Conservation (phyloP, 129 eudicot species). For the Artemisia tridentata region DNA sequence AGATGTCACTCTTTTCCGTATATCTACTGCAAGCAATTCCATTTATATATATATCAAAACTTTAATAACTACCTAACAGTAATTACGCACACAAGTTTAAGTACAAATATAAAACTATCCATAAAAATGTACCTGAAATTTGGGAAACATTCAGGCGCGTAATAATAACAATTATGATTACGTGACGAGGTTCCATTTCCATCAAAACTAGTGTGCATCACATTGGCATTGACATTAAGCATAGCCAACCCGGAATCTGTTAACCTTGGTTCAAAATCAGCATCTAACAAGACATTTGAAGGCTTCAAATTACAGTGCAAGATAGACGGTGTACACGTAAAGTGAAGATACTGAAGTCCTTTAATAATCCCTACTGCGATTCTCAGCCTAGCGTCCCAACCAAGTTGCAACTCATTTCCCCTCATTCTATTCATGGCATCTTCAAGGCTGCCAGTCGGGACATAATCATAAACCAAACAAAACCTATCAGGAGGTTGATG, state of each 20-base stretch:
- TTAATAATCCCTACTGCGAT: conserved; percentile 81
- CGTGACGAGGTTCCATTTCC: conserved; percentile 12
- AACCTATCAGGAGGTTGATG: conserved; percentile 40
- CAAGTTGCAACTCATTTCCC: conserved; percentile 43
- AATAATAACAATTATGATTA: conserved; percentile 22
- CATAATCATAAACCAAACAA: conserved; percentile 68
- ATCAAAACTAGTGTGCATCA: conserved; percentile 32
- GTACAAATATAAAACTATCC: too few relatives aligned
- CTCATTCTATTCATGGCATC: conserved; percentile 58
- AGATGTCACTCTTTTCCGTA: conserved; percentile 82
- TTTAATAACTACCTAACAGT: too few relatives aligned
- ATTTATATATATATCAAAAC: too few relatives aligned
- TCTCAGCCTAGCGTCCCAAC: conserved; percentile 72
- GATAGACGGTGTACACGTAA: conserved; percentile 43
- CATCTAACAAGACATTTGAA: conserved; percentile 76
- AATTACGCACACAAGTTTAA: too few relatives aligned
- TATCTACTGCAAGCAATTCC: conserved; percentile 38
- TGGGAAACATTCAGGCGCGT: conserved; percentile 66
- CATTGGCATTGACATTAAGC: conserved; percentile 15
- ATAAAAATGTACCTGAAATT: conserved; percentile 49
- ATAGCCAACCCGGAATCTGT: conserved; percentile 69
- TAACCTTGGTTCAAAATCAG: conserved; percentile 67
- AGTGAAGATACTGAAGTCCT: conserved; percentile 78
- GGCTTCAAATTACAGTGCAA: conserved; percentile 77
- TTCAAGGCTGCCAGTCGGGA: conserved; percentile 76